A percentile compares a stretch with the other conserved stretches of the same genome.
phyloP scores from a whole-genome alignment of 805 yeast genomes.

The Naumovozyma castellii region DNA sequence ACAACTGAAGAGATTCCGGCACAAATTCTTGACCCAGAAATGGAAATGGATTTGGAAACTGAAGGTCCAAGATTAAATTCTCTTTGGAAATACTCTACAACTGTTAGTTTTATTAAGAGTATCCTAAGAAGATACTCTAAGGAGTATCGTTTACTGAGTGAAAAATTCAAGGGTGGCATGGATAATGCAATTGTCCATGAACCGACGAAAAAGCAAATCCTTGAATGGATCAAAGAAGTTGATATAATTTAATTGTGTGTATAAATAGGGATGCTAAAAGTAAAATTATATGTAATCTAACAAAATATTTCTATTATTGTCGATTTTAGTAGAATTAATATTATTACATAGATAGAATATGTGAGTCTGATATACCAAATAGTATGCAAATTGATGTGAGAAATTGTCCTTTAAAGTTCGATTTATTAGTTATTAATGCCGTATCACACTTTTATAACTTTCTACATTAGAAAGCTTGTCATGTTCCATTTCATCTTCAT shows the following conservation, averaged over 20 bases:
- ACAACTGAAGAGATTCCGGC: slow-evolving; percentile 10
- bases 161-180: slow-evolving; percentile 29
- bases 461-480: slow-evolving; percentile 5
- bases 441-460: slow-evolving; percentile 12
- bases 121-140: slow-evolving; percentile 37
- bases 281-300: not conserved
- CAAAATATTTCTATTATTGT: not conserved
- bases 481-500: not conserved
- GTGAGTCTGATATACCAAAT: no score
- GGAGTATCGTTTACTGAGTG: slow-evolving; percentile 30
- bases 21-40: slow-evolving; percentile 17
- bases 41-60: slow-evolving; percentile 15
- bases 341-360: not conserved
- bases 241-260: slow-evolving; percentile 10
- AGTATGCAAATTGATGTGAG: not conserved
- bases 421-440: slow-evolving; percentile 1
- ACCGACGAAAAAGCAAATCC: slow-evolving; percentile 23
- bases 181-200: slow-evolving; percentile 27
- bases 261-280: not conserved
- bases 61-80: slow-evolving; percentile 30
- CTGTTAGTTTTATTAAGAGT: slow-evolving; percentile 32
- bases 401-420: not conserved
- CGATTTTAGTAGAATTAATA: no score
- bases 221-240: slow-evolving; percentile 30
- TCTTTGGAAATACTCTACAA: slow-evolving; percentile 35